Evolutionary conservation across 2,329 filamentous ascomycete genomes (phyloP).

Genomic region (Colletotrichum spaethianum): DNA sequence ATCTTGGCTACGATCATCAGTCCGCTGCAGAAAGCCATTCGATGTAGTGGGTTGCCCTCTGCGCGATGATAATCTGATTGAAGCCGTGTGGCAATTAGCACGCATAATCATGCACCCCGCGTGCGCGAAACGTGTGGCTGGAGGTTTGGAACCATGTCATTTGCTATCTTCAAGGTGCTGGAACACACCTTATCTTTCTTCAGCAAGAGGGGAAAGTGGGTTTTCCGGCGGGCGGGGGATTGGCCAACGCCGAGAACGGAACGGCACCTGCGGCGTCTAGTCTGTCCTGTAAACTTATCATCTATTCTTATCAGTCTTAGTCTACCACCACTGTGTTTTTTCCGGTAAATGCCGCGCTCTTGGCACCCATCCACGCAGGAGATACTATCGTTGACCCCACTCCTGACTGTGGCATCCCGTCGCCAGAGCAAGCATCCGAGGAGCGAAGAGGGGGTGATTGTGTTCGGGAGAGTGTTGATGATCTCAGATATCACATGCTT

Average conservation of each 20-base stretch:
- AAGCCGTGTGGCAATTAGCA: not conserved
- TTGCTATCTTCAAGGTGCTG: slow-evolving; percentile 12
- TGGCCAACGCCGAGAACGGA: slow-evolving; percentile 13
- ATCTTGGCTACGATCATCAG: not conserved
- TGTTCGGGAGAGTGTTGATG: not conserved
- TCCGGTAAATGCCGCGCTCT: not conserved
- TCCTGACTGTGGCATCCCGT: not conserved
- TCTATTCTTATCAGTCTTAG: not conserved
- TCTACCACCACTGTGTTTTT: not conserved
- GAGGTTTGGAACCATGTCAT: not conserved
- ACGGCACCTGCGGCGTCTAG: not conserved
- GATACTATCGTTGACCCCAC: slow-evolving; percentile 32
- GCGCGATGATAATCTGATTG: not conserved
- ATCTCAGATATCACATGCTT: not conserved
- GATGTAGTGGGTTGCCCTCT: not conserved
- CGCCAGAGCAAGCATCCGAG: not conserved
- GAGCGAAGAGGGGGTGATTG: not conserved
- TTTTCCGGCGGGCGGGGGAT: not conserved
- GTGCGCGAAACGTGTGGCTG: not conserved
- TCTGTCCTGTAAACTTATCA: slow-evolving; percentile 7
- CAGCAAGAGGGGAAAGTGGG: slow-evolving; percentile 35
- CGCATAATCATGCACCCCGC: not conserved
- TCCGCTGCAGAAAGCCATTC: not conserved
- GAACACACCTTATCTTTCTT: slow-evolving; percentile 15
- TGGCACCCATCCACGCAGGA: too few species aligned